phyloP scores from a whole-genome alignment of 2,329 filamentous ascomycete species.

The Tolypocladium ophioglossoides region DNA sequence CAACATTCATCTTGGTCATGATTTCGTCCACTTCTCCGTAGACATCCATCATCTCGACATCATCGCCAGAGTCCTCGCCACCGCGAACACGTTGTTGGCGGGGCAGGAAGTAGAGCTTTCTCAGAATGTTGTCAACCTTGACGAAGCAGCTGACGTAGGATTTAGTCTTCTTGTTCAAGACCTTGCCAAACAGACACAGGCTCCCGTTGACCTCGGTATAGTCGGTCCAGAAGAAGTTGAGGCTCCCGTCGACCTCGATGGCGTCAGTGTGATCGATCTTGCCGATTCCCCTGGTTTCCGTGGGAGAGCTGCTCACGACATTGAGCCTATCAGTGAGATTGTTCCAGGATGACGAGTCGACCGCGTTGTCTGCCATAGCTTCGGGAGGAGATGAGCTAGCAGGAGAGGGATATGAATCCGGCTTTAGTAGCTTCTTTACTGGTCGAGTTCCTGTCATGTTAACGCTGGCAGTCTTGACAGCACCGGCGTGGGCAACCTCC shows the following conservation, averaged over 20 bases:
- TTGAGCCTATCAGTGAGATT: constrained; percentile 78
- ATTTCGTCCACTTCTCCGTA: constrained; percentile 80
- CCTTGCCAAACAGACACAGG: constrained; percentile 91
- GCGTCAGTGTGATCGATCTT: constrained; percentile 78
- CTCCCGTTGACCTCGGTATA: constrained; percentile 89
- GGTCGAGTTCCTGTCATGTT: constrained; percentile 72
- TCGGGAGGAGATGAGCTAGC: constrained; percentile 66
- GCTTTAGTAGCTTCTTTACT: constrained; percentile 62
- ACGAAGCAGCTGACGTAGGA: constrained; percentile 85
- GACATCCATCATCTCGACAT: constrained; percentile 79
- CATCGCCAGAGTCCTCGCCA: constrained; percentile 61
- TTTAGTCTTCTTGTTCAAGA: constrained; percentile 74
- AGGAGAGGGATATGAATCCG: constrained; percentile 57
- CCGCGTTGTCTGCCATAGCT: constrained; percentile 35
- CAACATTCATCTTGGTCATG: constrained; percentile 79
- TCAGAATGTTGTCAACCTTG: constrained; percentile 87
- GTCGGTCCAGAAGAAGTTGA: constrained; percentile 95
- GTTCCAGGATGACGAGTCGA: constrained; percentile 84
- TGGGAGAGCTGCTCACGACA: constrained; percentile 62
- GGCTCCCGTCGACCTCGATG: constrained; percentile 85
- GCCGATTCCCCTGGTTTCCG: constrained; percentile 55
- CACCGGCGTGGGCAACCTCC: constrained; percentile 72
- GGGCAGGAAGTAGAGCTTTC: constrained; percentile 89
- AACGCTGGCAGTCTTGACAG: constrained; percentile 58
- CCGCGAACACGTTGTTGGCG: constrained; percentile 48